phyloP scores from a whole-genome alignment of 345 rosid species.

The Psidium guajava region DNA sequence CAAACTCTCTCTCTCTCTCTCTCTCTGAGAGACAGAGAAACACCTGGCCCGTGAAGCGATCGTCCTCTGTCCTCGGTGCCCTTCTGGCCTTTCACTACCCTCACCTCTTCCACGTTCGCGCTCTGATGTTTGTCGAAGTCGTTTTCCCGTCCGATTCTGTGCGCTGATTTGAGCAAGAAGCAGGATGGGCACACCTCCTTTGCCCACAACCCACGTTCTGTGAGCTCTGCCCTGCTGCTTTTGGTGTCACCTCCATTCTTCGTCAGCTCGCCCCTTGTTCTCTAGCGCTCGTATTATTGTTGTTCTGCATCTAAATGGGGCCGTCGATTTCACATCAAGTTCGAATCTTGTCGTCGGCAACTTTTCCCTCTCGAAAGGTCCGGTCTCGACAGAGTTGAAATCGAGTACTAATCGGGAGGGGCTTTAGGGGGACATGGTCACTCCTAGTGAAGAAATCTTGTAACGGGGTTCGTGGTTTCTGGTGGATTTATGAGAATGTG shows the following conservation, averaged over 20 bases:
- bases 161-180: background rate
- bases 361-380: background rate
- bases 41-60: conserved; percentile 5
- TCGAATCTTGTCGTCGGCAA: background rate
- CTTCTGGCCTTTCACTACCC: background rate
- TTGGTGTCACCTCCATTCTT: background rate
- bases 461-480: background rate
- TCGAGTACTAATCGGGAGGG: background rate
- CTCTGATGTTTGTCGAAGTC: background rate
- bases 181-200: background rate
- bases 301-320: background rate
- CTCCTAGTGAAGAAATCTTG: background rate
- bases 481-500: background rate
- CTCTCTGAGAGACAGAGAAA: conserved; percentile 1
- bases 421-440: background rate
- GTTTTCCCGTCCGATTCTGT: background rate
- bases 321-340: background rate
- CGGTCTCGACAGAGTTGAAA: background rate
- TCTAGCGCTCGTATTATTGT: background rate
- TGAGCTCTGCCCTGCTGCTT: background rate
- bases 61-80: background rate
- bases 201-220: background rate
- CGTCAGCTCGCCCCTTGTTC: background rate
- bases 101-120: background rate
- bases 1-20: background rate